Evolutionary conservation across 306 rosid species (phyloP), one percentile per base, ranked within the genome.

Genomic region (Nissolia schottii): DNA sequence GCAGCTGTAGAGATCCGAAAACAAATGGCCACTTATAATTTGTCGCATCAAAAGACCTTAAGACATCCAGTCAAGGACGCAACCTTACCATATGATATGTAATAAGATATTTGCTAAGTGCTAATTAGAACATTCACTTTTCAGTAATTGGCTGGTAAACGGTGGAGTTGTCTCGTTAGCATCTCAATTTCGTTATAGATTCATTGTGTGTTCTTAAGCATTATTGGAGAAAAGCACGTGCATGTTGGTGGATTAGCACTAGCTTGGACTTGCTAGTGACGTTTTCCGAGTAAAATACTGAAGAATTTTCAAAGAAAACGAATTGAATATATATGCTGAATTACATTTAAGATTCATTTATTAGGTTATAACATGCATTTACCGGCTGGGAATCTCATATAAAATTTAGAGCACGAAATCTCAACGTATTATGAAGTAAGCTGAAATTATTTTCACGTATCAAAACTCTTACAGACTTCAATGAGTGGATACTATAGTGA

Each of bases 131-230:
- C 16, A 8, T 50, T 27, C 34, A 60, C 40, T 35, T 54, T 54
- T 54, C 53, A 49, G 35, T 60, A 37, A 27, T 70, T 38, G 71
- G 29, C 38, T 6, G 1, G 63, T 43, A 5, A 60, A 67, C 28
- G 71, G 60, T 77, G 54, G 13, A 28, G 19, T 60, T 14, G 71
- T 49, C 43, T 56, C 28, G 5, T 71, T 40, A 71, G 66, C 66
- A 56, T 55, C 56, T 56, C 28, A 20, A 7, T 51, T 19, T 20
- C 12, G 51, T 51, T 14, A 6, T 20, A 67, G 51, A 24, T 48
- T 27, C 49, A 7, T 27, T 45, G 3, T 27, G 46, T 55, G 23
- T 51, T 35, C 24, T 1, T 55, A 29, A 35, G 28, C 43, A 29
- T 58, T 20, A 29, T 58, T 20, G 25, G 48, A 58, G 32, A 28